Percentiles rank a stretch among this genome's conserved stretches.
Evolutionary conservation across 78 protist species (phyloP).

Genomic region (Planoprotostelium fungivorum): DNA sequence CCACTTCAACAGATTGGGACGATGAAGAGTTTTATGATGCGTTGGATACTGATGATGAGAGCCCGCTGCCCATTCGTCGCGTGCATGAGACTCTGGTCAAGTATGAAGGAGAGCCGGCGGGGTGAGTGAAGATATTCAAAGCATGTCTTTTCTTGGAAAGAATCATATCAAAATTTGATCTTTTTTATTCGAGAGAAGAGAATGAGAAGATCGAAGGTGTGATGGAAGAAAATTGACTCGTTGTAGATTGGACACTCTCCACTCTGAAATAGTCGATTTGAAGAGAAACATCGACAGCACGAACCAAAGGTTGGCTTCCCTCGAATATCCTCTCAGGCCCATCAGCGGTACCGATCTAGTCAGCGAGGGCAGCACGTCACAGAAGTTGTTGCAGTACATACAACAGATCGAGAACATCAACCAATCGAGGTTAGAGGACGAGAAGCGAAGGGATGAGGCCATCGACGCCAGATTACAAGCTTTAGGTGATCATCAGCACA

Average conservation of each 20-base stretch:
- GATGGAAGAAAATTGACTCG: neutral
- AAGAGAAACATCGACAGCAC: neutral
- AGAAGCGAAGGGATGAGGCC: neutral
- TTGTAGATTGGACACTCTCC: neutral
- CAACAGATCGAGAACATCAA: neutral
- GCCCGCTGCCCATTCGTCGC: too few relatives aligned
- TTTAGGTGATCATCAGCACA: neutral
- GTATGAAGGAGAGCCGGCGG: too few relatives aligned
- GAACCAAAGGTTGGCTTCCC: neutral
- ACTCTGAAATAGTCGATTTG: neutral
- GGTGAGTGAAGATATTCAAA: neutral
- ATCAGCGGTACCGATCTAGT: neutral
- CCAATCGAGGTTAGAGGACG: neutral
- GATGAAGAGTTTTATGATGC: neutral
- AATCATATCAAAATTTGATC: neutral
- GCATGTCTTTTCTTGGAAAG: neutral
- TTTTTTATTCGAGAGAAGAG: too few relatives aligned
- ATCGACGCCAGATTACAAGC: neutral
- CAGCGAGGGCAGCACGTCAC: neutral
- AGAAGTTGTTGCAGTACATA: neutral
- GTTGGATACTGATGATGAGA: neutral
- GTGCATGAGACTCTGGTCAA: too few relatives aligned
- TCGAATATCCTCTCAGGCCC: neutral
- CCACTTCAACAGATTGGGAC: neutral
- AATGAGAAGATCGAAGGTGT: neutral